A percentile compares a stretch with the other conserved stretches of the same genome.
These are phyloP conservation scores for Candida peoriensis DNA, from an alignment of 805 yeast genomes.

Conservation along the genomic window DNA sequence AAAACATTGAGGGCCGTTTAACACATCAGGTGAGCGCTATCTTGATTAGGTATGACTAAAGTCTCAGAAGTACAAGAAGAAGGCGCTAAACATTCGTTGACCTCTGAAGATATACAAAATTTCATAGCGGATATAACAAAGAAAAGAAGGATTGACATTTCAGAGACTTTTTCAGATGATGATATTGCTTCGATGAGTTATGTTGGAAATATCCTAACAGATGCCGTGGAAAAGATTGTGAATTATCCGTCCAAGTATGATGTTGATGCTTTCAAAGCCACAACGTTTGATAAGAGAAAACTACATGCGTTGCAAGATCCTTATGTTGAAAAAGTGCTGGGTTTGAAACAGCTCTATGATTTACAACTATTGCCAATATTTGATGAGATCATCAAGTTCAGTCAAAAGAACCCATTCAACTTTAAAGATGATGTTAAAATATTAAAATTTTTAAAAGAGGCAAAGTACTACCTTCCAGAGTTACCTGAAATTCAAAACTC, in stretches of 20 bases:
- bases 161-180: background rate
- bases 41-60: too few relatives aligned
- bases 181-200: constrained; percentile 1
- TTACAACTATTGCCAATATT: constrained; percentile 3
- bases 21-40: too few relatives aligned
- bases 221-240: constrained; percentile 2
- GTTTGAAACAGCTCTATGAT: constrained; percentile 5
- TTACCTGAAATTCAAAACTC: constrained; percentile 3
- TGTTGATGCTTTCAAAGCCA: constrained; percentile 5
- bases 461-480: constrained; percentile 1
- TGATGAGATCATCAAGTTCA: background rate
- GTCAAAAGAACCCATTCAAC: background rate
- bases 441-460: background rate
- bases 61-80: too few relatives aligned
- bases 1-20: too few relatives aligned
- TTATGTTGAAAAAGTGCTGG: constrained; percentile 2
- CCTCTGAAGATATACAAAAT: too few relatives aligned
- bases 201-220: background rate
- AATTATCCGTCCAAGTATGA: constrained; percentile 5
- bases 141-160: background rate
- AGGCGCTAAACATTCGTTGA: too few relatives aligned
- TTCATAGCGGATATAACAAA: background rate
- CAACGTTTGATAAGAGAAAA: background rate
- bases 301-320: constrained; percentile 5
- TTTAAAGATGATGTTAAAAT: constrained; percentile 1